Evolutionary conservation across 192 early-diverging fungal genomes (phyloP), one percentile per base, ranked within the genome.

Genomic region (Coemansia sp.): DNA sequence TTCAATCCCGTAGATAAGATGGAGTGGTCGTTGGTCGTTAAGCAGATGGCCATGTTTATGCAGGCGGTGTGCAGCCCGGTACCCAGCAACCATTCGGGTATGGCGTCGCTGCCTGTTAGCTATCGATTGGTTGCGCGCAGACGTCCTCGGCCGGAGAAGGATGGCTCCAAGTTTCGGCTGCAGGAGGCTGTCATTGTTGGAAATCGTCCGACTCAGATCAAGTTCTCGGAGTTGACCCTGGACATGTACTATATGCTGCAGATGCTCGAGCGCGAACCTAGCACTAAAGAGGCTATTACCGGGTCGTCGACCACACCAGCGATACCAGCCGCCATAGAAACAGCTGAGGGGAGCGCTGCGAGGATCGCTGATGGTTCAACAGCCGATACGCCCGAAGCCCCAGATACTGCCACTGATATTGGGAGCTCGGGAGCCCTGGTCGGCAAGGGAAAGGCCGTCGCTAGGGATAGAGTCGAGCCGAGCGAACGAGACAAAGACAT

Each of bases 161-260:
- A 71, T 6, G 63, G 53, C 6, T 46, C 70, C 13, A 56, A 46
- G 54, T 65, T 86, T 36, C 84, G 85, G 46, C 83, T 99, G 19
- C 96, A 97, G 79, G 95, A 99, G 81, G 96, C 94, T 0, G 96
- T 99, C 51, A 82, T 99, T 37, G 95, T 98, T 46, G 96, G 97
- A 29, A 98, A 96, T 75, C 90, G 92, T 63, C 93, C 93, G 44
- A 93, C 93, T 45, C 96, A 99, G 79, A 95, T 97, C 77, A 98
- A 98, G 67, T 99, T 99, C 74, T 96, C 95, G 0, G 95, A 98
- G 76, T 84, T 98, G 37, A 97, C 94, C 0, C 81, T 98, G 50
- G 97, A 99, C 66, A 95, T 98, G 94, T 96, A 95, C 80, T 91
- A 95, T 40, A 92, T 99, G 70, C 75, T 97, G 31, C 96, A 98